Evolutionary conservation across 139 green algal genomes (phyloP).

Genomic region (Picochlorum sp.): DNA sequence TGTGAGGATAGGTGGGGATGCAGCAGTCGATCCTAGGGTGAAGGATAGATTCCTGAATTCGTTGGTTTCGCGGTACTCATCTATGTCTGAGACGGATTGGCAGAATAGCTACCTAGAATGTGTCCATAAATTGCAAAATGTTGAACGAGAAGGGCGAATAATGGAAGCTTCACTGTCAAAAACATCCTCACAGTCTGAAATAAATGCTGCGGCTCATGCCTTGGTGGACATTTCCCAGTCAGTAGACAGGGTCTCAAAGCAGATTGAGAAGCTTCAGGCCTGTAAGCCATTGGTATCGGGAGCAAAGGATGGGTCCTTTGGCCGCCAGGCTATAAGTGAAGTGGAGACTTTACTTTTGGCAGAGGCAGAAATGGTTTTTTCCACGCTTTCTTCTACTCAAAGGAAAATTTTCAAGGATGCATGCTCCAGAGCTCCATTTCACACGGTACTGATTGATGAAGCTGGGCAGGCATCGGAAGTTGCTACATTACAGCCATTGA

Average conservation of each 20-base stretch:
- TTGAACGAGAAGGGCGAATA: constrained; percentile 5
- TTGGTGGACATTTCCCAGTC: constrained; percentile 22
- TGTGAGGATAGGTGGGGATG: constrained; percentile 52
- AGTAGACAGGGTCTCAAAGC: neutral
- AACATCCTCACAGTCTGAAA: neutral
- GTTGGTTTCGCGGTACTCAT: constrained; percentile 16
- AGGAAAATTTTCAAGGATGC: constrained; percentile 29
- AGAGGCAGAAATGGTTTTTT: constrained; percentile 79
- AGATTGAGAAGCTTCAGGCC: constrained; percentile 31
- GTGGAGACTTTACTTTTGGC: constrained; percentile 41
- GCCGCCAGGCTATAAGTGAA: constrained; percentile 28
- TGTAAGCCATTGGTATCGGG: constrained; percentile 23
- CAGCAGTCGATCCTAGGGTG: constrained; percentile 11
- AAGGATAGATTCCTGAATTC: constrained; percentile 10
- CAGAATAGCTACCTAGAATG: constrained; percentile 10
- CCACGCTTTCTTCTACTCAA: constrained; percentile 66
- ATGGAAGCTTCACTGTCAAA: constrained; percentile 13
- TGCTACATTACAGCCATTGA: constrained; percentile 71
- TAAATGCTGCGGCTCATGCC: neutral
- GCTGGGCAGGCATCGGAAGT: constrained; percentile 82
- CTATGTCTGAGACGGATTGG: constrained; percentile 23
- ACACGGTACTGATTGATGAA: constrained; percentile 88
- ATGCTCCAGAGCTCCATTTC: constrained; percentile 10
- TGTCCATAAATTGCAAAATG: neutral
- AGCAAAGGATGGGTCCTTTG: constrained; percentile 9